Base-by-base conservation (phyloP, 225 moss, liverwort and hornwort genomes). In the Pleurozium schreberi region DNA sequence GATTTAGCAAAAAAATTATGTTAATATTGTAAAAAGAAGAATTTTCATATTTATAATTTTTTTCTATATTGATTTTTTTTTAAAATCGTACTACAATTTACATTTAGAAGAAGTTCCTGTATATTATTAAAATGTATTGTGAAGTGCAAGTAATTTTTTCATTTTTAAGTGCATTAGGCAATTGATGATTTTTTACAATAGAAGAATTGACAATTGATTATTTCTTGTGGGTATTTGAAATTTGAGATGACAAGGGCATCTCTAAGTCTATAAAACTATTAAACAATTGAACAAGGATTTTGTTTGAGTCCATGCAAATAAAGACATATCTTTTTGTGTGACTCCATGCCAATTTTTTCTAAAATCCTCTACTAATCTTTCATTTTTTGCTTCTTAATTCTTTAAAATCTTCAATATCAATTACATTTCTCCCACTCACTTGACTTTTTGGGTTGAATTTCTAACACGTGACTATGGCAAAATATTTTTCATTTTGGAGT, bases 341-440 rank as follows among this genome's bases (percentile, higher is more conserved):
- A 45, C 12, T 31, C 4, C 3, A 12, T 19, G 3, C n/a, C 2
- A 16, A n/a, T 18, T n/a, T n/a, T n/a, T n/a, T n/a, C n/a, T n/a
- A n/a, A n/a, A n/a, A n/a, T n/a, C n/a, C 0, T 52, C 5, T 52
- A 22, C 3, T 22, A 0, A 52, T 9, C 8, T 53, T 52, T 76
- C 14, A 14, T 33, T 53, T 27, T 52, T 34, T 22, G 1, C 8
- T n/a, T n/a, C 1, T 57, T n/a, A 16, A 6, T 43, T 60, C 14
- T 81, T 59, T 43, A 6, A 61, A 28, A 42, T 59, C 40, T 2
- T 19, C 59, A 59, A 40, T 58, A 40, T 58, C 11, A 28, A 3
- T 57, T 80, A 27, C 2, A 1, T 14, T 28, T 28, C 3, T 11
- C 5, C 8, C 11, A 58, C 0, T 38, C 0, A 20, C 3, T 57